Evolutionary conservation across 2,329 filamentous ascomycete genomes (phyloP).

Genomic region (Cladosporium sp.): DNA sequence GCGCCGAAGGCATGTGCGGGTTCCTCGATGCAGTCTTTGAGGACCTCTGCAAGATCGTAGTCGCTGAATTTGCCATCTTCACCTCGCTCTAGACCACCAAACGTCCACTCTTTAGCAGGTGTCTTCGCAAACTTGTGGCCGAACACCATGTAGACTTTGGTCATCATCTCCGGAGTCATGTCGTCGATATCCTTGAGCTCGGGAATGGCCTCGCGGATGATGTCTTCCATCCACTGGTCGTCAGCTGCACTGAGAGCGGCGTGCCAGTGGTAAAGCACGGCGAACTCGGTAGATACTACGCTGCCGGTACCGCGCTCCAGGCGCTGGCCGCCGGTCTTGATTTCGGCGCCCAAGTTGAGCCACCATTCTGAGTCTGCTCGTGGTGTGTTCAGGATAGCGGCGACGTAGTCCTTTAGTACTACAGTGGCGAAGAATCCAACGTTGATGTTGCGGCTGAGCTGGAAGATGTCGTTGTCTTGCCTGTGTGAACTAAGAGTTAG

Average conservation of each 20-base stretch:
- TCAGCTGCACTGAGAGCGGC: conserved; percentile 49
- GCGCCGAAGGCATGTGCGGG: conserved; percentile 55
- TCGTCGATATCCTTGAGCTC: conserved; percentile 41
- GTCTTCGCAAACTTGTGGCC: conserved; percentile 33
- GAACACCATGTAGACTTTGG: conserved; percentile 44
- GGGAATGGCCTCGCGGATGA: conserved; percentile 34
- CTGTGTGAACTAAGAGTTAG: conserved; percentile 28
- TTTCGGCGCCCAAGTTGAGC: conserved; percentile 44
- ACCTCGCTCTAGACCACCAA: conserved; percentile 44
- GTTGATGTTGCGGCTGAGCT: conserved; percentile 50
- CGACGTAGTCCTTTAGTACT: conserved; percentile 50
- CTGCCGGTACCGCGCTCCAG: conserved; percentile 49
- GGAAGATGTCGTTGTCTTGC: conserved; percentile 54
- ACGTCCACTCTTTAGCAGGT: conserved; percentile 44
- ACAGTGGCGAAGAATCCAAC: conserved; percentile 51
- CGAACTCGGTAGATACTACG: conserved; percentile 51
- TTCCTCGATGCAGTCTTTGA: conserved; percentile 52
- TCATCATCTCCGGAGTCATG: conserved; percentile 42
- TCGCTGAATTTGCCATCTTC: conserved; percentile 49
- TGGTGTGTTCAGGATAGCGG: conserved; percentile 50
- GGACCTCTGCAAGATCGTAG: conserved; percentile 47
- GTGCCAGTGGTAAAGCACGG: conserved; percentile 53
- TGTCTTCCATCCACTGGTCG: conserved; percentile 49
- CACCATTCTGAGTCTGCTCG: conserved; percentile 51
- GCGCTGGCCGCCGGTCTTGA: conserved; percentile 44